Evolutionary conservation across 2,329 filamentous ascomycete species (phyloP).

Genomic region (Cadophora luteo-olivacea): DNA sequence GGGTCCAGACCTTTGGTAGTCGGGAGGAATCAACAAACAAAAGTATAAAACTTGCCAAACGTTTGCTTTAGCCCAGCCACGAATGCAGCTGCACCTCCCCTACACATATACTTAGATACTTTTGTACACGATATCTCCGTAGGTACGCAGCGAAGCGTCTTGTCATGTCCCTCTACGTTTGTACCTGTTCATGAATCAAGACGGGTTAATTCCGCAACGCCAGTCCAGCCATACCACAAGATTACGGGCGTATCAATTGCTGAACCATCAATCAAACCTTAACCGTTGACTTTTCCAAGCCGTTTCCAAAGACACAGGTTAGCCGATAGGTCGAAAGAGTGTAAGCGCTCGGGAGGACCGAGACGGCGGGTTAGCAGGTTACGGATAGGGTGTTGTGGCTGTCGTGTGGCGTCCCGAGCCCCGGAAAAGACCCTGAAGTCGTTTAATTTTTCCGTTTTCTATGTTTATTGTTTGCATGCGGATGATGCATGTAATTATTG

Average conservation of each 20-base stretch:
- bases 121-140: not conserved
- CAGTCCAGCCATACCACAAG: not conserved
- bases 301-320: not conserved
- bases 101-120: not conserved
- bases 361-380: not conserved
- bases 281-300: not conserved
- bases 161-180: too few relatives aligned
- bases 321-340: not conserved
- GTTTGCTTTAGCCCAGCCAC: not conserved
- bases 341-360: conserved; percentile 8
- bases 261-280: not conserved
- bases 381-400: not conserved
- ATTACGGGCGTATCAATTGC: not conserved
- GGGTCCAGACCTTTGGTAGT: not conserved
- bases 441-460: not conserved
- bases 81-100: too few relatives aligned
- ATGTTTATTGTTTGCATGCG: not conserved
- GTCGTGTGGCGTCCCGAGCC: not conserved
- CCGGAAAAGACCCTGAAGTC: not conserved
- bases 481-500: not conserved
- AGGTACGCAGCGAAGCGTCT: not conserved
- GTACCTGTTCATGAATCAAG: not conserved
- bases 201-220: not conserved
- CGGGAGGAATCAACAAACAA: not conserved
- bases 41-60: not conserved